phyloP scores from a whole-genome alignment of 2,329 filamentous ascomycete genomes.

The Metarhizium guizhouense region DNA sequence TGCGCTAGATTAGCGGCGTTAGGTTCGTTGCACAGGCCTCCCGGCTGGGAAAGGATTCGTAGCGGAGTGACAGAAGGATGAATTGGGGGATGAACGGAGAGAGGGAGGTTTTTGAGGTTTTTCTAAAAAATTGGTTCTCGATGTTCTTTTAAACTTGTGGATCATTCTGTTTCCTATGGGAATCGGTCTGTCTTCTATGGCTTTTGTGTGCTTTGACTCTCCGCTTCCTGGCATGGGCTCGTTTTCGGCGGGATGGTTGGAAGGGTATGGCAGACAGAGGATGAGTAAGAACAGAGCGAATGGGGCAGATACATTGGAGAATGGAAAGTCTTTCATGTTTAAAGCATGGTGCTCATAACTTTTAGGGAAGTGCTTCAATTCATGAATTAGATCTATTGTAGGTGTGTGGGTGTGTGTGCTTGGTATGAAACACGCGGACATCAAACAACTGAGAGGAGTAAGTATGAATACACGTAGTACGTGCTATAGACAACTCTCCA shows the following conservation, averaged over 20 bases:
- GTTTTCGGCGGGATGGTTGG: not conserved
- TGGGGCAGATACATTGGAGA: not conserved
- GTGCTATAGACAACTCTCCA: too few species aligned
- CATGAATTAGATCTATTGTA: not conserved
- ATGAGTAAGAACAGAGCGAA: not conserved
- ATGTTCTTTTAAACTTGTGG: not conserved
- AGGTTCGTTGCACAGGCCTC: constrained; percentile 12
- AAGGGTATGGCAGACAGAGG: not conserved
- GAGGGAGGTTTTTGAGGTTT: not conserved
- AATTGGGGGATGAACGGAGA: constrained; percentile 8
- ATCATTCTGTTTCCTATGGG: not conserved
- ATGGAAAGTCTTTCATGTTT: not conserved
- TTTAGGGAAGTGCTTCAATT: not conserved
- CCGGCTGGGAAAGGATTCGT: constrained; percentile 12
- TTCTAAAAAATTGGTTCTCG: not conserved
- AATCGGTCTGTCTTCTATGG: not conserved
- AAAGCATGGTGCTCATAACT: not conserved
- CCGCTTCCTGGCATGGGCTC: not conserved
- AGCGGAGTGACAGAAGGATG: constrained; percentile 11
- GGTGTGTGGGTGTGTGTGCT: constrained; percentile 2
- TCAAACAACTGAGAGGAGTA: not conserved
- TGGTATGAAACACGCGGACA: not conserved
- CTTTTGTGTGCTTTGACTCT: not conserved
- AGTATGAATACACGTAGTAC: not conserved
- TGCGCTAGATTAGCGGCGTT: constrained; percentile 19